phyloP scores from a whole-genome alignment of 1,139 yeast species.

The Diutina rugosa region DNA sequence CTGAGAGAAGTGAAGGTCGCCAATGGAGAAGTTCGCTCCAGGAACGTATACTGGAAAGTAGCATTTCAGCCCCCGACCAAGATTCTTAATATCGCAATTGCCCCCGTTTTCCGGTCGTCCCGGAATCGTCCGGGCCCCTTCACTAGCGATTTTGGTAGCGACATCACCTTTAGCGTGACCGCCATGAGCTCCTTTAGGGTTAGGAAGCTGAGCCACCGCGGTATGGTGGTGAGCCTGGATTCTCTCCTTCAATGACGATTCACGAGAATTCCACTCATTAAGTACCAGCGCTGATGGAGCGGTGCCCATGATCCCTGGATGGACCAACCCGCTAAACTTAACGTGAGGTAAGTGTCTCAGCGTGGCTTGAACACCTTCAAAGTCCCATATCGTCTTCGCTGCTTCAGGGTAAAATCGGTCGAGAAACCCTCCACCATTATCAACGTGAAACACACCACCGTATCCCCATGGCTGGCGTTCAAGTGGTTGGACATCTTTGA shows the following conservation, averaged over 20 bases:
- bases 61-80: constrained; percentile 34
- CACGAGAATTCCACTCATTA: constrained; percentile 31
- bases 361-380: constrained; percentile 35
- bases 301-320: constrained; percentile 38
- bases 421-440: constrained; percentile 37
- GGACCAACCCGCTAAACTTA: constrained; percentile 28
- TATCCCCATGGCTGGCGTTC: constrained; percentile 42
- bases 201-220: constrained; percentile 30
- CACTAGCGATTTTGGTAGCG: constrained; percentile 16
- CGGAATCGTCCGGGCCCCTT: constrained; percentile 39
- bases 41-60: constrained; percentile 33
- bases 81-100: constrained; percentile 36
- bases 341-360: constrained; percentile 37
- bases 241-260: constrained; percentile 15
- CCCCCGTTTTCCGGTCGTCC: constrained; percentile 42
- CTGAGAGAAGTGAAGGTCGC: constrained; percentile 37
- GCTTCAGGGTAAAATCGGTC: constrained; percentile 35
- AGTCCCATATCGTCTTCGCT: constrained; percentile 38
- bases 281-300: constrained; percentile 31
- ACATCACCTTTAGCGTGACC: constrained; percentile 20
- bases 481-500: constrained; percentile 37
- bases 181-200: constrained; percentile 19
- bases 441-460: constrained; percentile 32
- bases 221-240: constrained; percentile 17
- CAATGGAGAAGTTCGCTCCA: constrained; percentile 35